Base-by-base conservation (phyloP, 768 basidiomycete genomes). In the Kockovaella imperatae region DNA sequence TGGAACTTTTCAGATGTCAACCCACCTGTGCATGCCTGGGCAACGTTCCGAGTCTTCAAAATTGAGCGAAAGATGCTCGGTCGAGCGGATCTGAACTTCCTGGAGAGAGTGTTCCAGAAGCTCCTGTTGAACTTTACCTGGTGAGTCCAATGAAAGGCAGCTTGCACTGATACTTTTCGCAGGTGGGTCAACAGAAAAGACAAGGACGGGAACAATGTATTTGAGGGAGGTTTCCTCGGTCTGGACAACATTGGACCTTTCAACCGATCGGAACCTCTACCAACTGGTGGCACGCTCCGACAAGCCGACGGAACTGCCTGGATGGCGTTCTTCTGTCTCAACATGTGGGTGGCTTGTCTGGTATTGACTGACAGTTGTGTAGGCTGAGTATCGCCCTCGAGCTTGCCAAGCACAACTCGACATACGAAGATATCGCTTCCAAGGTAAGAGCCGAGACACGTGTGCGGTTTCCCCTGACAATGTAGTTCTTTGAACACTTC, bases 141-240 rank as follows among this genome's bases (percentile, higher is more conserved):
- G 89, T 86, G 48, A 35, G 75, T 45, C 10, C 30, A 43, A n/a
- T 1, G 28, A 11, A 17, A 1, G 32, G 4, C n/a, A 10, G n/a
- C 46, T 10, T 15, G 28, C 10, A 15, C 17, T 13, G 2, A 18
- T 3, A 42, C 36, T 40, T 14, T 5, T 40, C 39, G 20, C 54
- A 86, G 85, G 85, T 97, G 93, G 93, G 93, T 97, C 17, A 97
- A 99, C 70, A 83, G 93, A 47, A 99, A 99, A 72, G 95, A 99
- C 61, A 78, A 83, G 43, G 90, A 80, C 14, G 95, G 95, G 24
- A 83, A 89, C 72, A 91, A 91, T 64, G 87, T 99, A 39, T 99
- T 99, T 60, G 95, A 97, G 70, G 95, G 95, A 41, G 95, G 95
- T 17, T 97, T 99, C 76, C 78, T 99, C 31, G 95, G 95, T 25